Conservation (phyloP, 805 yeast species). For the Cyberlindnera bimundalis region DNA sequence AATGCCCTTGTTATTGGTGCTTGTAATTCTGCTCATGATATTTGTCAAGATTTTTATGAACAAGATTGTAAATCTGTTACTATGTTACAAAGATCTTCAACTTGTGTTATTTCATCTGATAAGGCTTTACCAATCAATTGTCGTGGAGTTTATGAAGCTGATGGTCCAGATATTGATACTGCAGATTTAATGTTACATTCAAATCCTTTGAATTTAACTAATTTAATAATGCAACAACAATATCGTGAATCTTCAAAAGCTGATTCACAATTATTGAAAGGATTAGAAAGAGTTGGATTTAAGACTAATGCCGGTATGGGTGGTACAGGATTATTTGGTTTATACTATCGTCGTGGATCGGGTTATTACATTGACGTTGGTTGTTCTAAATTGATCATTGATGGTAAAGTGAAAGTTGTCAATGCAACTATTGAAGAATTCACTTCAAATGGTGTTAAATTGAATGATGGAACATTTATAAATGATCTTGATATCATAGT, state of each 20-base stretch:
- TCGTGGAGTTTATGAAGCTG: slow-evolving; percentile 34
- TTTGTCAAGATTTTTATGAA: slow-evolving; percentile 42
- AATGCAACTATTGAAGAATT: slow-evolving; percentile 35
- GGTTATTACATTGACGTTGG: slow-evolving; percentile 48
- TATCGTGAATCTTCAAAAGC: slow-evolving; percentile 31
- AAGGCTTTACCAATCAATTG: slow-evolving; percentile 31
- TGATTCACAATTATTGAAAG: slow-evolving; percentile 33
- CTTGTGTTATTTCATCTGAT: slow-evolving; percentile 39
- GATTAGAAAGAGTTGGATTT: slow-evolving; percentile 37
- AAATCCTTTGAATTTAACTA: slow-evolving; percentile 34
- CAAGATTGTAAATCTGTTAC: slow-evolving; percentile 40
- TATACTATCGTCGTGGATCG: slow-evolving; percentile 40
- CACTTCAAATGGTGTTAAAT: slow-evolving; percentile 36
- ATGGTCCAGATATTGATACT: slow-evolving; percentile 36
- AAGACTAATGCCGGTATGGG: slow-evolving; percentile 41
- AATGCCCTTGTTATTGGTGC: slow-evolving; percentile 44
- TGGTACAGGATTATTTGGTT: slow-evolving; percentile 40
- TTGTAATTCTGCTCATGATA: slow-evolving; percentile 45
- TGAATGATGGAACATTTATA: slow-evolving; percentile 36
- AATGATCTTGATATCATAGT: slow-evolving; percentile 38
- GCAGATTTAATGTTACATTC: slow-evolving; percentile 39
- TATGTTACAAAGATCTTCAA: slow-evolving; percentile 44
- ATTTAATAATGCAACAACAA: slow-evolving; percentile 36
- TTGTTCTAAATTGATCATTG: slow-evolving; percentile 36
- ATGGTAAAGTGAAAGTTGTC: slow-evolving; percentile 37